Percentiles rank a stretch among this genome's conserved stretches.
Conservation (phyloP, 306 rosid species). For the Morella rubra region DNA sequence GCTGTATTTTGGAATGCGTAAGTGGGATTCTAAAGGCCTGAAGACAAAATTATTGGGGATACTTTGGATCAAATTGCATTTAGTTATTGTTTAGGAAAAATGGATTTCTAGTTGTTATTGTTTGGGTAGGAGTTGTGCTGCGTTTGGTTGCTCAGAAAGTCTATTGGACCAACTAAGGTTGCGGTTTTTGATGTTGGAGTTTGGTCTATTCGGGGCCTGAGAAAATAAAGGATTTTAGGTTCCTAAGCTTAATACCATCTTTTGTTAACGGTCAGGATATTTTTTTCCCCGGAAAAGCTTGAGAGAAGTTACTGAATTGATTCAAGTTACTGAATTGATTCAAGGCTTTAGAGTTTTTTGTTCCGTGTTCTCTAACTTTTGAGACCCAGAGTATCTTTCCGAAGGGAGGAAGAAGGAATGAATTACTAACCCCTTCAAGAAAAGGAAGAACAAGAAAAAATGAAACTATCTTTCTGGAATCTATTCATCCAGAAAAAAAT, state of each 20-base stretch:
- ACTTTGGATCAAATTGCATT: neutral
- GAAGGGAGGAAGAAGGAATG: neutral
- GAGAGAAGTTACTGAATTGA: too few species aligned
- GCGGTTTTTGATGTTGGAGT: too few species aligned
- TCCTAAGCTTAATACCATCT: neutral
- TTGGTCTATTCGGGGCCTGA: too few species aligned
- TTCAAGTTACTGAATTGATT: neutral
- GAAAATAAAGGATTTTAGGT: neutral
- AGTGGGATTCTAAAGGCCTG: neutral
- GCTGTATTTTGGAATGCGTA: too few species aligned
- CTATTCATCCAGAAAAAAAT: too few species aligned
- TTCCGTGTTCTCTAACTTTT: neutral
- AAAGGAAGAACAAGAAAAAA: too few species aligned
- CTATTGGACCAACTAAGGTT: neutral
- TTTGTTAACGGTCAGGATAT: neutral
- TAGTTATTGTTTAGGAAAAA: neutral
- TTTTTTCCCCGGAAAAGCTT: neutral
- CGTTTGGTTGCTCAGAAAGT: neutral
- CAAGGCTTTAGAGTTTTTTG: neutral
- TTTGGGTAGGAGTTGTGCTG: neutral
- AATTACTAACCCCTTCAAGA: neutral
- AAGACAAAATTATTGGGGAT: too few species aligned
- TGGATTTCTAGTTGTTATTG: neutral
- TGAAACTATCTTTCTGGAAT: too few species aligned
- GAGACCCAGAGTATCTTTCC: neutral